Evolutionary conservation across 2,329 filamentous ascomycete genomes (phyloP), one percentile per base, ranked within the genome.

Genomic region (Monosporascus sp.): DNA sequence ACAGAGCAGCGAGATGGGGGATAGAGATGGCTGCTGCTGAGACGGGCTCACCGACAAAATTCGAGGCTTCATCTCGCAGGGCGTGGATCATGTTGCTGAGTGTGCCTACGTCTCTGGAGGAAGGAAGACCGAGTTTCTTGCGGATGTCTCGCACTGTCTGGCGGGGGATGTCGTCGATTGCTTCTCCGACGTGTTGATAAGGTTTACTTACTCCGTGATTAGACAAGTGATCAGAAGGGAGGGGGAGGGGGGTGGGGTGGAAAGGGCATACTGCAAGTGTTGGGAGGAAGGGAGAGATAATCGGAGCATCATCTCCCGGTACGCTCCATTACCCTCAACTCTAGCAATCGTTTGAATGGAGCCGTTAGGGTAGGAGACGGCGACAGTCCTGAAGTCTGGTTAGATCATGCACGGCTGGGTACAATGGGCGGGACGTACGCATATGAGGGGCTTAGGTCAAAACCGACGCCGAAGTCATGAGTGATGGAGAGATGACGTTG

Each of bases 301-400:
- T 50, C 54, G 46, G 25, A 52, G 27, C 56, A 58, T 58, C 54
- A 54, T 56, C 52, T 57, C 56, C 24, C 52, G 49, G 22, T 58
- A 56, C 36, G 51, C 49, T 48, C 8, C 37, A 51, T 57, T 37
- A 20, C 56, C 56, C 17, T 58, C 50, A 18, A 58, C 39, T 41
- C 56, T 51, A 18, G 54, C 50, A 50, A 58, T 58, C 17, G 46
- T 20, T 11, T 51, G 50, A 39, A 54, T 50, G 3, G 54, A 56
- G n/a, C 56, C 54, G 31, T 58, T 54, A 9, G 56, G 51, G 41
- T 58, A 56, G 15, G 56, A 56, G 38, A 58, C 51, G 38, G 56
- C 56, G 11, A 51, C 54, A 39, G 56, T 58, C 17, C 54, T 58
- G 36, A 45, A 20, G 14, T 58, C 43, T 50, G 25, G 45, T 54